Conservation (phyloP, 805 yeast genomes). For the Ogataea sp. region DNA sequence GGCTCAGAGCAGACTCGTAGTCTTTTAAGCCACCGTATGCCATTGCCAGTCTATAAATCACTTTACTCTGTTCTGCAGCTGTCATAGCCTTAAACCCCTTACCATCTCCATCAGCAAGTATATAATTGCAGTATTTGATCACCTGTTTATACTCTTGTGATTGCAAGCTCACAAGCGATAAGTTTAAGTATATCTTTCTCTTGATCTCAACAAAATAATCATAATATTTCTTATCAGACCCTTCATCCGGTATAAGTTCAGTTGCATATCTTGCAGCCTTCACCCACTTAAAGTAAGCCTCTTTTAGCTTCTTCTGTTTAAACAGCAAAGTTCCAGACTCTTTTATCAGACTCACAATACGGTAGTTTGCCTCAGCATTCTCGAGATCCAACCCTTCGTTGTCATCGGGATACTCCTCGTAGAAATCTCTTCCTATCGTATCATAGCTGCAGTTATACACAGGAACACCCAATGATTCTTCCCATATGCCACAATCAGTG, state of each 20-base stretch:
- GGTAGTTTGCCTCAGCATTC: constrained; percentile 35
- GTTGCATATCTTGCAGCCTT: constrained; percentile 63
- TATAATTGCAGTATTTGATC: constrained; percentile 44
- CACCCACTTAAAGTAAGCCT: constrained; percentile 54
- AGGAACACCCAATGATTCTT: constrained; percentile 42
- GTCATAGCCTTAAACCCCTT: constrained; percentile 7
- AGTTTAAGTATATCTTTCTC: constrained; percentile 44
- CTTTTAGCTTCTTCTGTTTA: constrained; percentile 39
- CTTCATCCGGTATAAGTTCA: constrained; percentile 66
- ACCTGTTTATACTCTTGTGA: constrained; percentile 39
- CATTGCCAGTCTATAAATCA: constrained; percentile 25
- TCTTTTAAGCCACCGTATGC: constrained; percentile 32
- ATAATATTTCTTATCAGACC: constrained; percentile 46
- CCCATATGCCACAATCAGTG: constrained; percentile 58
- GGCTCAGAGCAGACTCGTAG: constrained; percentile 36
- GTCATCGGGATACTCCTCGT: constrained; percentile 75
- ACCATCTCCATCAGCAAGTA: constrained; percentile 26
- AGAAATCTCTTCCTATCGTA: constrained; percentile 57
- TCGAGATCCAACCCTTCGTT: constrained; percentile 49
- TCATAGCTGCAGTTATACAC: constrained; percentile 56
- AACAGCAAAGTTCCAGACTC: constrained; percentile 58
- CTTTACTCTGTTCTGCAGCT: constrained; percentile 17
- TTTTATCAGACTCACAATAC: constrained; percentile 49
- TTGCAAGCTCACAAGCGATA: constrained; percentile 49
- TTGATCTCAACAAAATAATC: constrained; percentile 42